phyloP scores from a whole-genome alignment of 1,284 basidiomycete genomes.

The Stygiomarasmius scandens region DNA sequence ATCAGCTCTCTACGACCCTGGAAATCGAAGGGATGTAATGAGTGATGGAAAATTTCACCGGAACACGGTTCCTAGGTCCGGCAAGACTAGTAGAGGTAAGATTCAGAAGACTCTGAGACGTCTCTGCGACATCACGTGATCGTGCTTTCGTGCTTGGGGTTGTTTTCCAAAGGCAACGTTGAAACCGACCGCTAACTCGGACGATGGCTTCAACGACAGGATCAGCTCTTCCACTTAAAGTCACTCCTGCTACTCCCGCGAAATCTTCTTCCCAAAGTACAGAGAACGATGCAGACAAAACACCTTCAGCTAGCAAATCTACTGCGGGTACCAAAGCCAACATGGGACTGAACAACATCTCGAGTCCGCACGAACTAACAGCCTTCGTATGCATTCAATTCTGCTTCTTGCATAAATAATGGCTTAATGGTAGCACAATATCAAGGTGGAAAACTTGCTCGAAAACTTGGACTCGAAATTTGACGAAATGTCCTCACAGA shows the following conservation, averaged over 20 bases:
- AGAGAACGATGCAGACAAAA: constrained; percentile 36
- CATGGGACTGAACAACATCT: constrained; percentile 61
- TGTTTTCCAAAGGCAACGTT: not conserved
- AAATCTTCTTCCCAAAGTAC: constrained; percentile 39
- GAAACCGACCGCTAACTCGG: not conserved
- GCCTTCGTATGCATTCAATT: constrained; percentile 67
- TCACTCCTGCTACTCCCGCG: constrained; percentile 54
- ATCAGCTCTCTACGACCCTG: too few relatives aligned
- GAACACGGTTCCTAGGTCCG: too few relatives aligned
- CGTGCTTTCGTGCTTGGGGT: too few relatives aligned
- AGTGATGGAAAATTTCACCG: too few relatives aligned
- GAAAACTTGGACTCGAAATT: constrained; percentile 80
- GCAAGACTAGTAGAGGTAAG: too few relatives aligned
- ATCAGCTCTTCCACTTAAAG: constrained; percentile 58
- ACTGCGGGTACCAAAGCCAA: constrained; percentile 33
- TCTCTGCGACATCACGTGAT: too few relatives aligned
- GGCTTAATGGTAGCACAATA: not conserved
- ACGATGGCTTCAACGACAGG: constrained; percentile 8
- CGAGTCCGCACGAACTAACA: constrained; percentile 81
- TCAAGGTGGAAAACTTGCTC: constrained; percentile 76
- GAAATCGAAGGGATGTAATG: too few relatives aligned
- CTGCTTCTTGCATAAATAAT: not conserved
- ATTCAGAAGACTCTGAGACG: too few relatives aligned
- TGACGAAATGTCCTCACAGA: constrained; percentile 82
- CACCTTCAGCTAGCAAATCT: constrained; percentile 44